Conservation (phyloP, 768 basidiomycete genomes). For the Tylopilus rubrobrunneus region DNA sequence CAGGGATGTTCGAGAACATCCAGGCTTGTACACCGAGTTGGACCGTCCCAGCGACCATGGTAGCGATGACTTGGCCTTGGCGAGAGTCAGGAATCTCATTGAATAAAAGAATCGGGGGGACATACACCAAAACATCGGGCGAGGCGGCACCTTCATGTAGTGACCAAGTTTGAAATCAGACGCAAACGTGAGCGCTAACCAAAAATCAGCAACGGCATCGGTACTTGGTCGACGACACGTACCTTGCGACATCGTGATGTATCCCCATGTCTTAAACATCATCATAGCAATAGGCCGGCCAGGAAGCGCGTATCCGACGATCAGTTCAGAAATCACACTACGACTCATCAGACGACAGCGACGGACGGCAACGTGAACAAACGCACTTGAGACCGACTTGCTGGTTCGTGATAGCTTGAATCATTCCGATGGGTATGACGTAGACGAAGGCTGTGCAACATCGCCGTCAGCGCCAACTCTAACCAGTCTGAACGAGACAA, state of each 20-base stretch:
- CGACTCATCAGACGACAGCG: neutral
- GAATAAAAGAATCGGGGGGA: neutral
- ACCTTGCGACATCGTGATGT: conserved; percentile 55
- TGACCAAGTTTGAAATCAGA: conserved; percentile 77
- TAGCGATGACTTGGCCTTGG: conserved; percentile 55
- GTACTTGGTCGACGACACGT: neutral
- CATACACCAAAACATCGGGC: conserved; percentile 61
- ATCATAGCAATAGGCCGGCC: conserved; percentile 76
- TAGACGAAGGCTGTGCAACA: conserved; percentile 47
- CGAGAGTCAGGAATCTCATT: neutral
- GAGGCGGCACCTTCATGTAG: conserved; percentile 66
- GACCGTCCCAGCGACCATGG: conserved; percentile 58
- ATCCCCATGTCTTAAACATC: conserved; percentile 78
- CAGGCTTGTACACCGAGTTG: conserved; percentile 67
- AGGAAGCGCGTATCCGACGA: conserved; percentile 53
- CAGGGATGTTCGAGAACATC: conserved; percentile 44
- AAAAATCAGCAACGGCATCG: neutral
- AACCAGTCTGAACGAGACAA: conserved; percentile 8
- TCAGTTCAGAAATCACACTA: conserved; percentile 66
- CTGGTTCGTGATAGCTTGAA: conserved; percentile 78
- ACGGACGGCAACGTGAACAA: neutral
- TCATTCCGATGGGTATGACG: conserved; percentile 71
- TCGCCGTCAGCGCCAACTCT: neutral
- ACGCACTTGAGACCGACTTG: conserved; percentile 56
- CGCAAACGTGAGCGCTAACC: conserved; percentile 55